Evolutionary conservation across 805 yeast genomes (phyloP).

Genomic region (Saccharomycopsis sp.): DNA sequence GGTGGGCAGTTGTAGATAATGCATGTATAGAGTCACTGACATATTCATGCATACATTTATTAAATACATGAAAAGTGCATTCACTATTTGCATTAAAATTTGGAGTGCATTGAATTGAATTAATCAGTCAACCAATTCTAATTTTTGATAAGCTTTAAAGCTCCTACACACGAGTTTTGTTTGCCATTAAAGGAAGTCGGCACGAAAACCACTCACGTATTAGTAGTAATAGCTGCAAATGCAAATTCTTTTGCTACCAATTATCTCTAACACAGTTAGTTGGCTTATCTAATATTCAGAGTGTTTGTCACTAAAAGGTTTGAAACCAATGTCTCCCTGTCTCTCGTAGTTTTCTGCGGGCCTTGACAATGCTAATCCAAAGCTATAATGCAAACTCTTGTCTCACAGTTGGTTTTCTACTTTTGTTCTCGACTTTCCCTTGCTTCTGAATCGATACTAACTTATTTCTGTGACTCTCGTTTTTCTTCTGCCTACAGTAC

Average conservation of each 20-base stretch:
- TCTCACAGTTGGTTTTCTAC: not conserved
- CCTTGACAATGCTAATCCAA: not conserved
- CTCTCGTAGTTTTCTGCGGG: not conserved
- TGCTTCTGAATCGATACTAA: constrained; percentile 3
- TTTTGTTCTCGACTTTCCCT: not conserved
- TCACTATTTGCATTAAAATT: not conserved
- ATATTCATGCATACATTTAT: not conserved
- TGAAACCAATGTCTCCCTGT: not conserved
- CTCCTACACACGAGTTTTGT: not conserved
- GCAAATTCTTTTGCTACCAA: not conserved
- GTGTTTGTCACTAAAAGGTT: not conserved
- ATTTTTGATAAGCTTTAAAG: not conserved
- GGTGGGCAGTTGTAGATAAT: not conserved
- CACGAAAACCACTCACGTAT: not conserved
- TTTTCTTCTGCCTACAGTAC: not conserved
- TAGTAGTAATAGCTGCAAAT: not conserved
- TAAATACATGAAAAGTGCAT: not conserved
- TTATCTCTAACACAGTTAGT: not conserved
- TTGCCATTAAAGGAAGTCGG: not conserved
- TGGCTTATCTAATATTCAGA: not conserved
- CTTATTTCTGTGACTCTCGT: not conserved
- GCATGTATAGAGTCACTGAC: not conserved
- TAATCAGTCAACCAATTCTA: not conserved
- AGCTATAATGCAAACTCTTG: not conserved
- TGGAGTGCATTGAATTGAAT: no score